Evolutionary conservation across 2,329 filamentous ascomycete genomes (phyloP), one percentile per base, ranked within the genome.

Genomic region (Orbilia ellipsospora): DNA sequence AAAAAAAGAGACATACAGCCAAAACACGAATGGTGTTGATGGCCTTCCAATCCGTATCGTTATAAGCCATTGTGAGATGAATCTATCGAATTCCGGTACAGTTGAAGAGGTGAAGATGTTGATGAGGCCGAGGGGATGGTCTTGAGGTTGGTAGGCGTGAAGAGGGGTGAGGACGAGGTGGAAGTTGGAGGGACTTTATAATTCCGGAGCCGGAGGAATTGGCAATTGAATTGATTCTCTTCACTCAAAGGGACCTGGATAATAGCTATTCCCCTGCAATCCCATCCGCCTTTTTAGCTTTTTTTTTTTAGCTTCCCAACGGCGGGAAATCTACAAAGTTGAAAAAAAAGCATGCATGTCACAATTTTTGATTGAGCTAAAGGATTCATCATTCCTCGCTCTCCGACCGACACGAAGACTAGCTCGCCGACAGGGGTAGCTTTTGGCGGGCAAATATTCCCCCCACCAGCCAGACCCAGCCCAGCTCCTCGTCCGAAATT

Each of bases 11-110:
- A 90, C 93, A 85, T 90, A 98, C 95, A 84, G 95, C 94, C 81
- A 99, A 89, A 83, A 93, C 85, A 84, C 95, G 92, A 87, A 99
- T 98, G 84, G 94, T 97, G 90, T 98, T 98, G 87, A 99, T 93
- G 83, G 93, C 92, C 85, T 93, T 89, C 87, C 90, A 87, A 84
- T 99, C 95, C 82, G 90, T 84, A 82, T 98, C 92, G 83, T 88
- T 88, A 88, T 92, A 97, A 84, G 90, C 90, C 94, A 98, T 65
- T 64, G 67, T 63, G 51, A 56, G 4, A 13, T 12, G 52, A 15
- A 52, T 26, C 8, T 50, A 28, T 36, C 44, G 36, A 36, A 12
- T 51, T 36, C 31, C 31, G 28, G 44, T 12, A 28, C 16, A 45
- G 36, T n/a, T 45, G 18, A 12, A 42, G 16, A 23, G 44, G 16